Evolutionary conservation across 139 green algal species (phyloP), one percentile per base, ranked within the genome.

Genomic region (Tetradesmus lagerheimii): DNA sequence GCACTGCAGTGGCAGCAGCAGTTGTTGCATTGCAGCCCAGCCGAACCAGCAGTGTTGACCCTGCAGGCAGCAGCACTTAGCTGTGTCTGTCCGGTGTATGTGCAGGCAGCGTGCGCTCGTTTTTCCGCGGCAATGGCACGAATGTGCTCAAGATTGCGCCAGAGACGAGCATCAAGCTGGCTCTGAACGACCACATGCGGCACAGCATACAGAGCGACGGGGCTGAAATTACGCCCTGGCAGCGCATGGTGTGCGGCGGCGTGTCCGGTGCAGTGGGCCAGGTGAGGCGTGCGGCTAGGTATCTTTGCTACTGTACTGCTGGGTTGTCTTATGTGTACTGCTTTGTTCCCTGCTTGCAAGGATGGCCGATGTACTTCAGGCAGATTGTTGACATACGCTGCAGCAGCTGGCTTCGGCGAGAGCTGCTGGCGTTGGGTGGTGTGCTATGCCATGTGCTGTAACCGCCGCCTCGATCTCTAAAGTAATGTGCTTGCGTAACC

Each of bases 101-200:
- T 85, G 66, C 94, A 97, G 96, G 96, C 39, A 95, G 92, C 8
- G 47, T 97, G 0, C 87, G 92, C 3, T 92, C 97, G 0, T 98
- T 96, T 66, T 99, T 99, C 92, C 94, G 93, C 41, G 97, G 97
- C 57, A 99, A 99, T 85, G 97, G 97, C n/a, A 95, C 96, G 16
- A 99, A 99, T 82, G 97, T 97, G 20, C 50, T 99, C 5, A 99
- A 99, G 89, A 99, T 99, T 84, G 96, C 95, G 35, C 97, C 97
- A 0, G 97, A 99, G 86, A 98, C 97, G 18, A 96, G 95, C 5
- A 94, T 98, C 23, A 98, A 98, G 89, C 93, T 99, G 2, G 96
- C 94, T 0, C 87, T 96, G 16, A 98, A 97, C 80, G 97, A 99
- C 92, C 83, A 87, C 11, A 91, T 98, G 38, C 97, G 97, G 76